Evolutionary conservation across 306 rosid species (phyloP).

Genomic region (Castanea crenata): DNA sequence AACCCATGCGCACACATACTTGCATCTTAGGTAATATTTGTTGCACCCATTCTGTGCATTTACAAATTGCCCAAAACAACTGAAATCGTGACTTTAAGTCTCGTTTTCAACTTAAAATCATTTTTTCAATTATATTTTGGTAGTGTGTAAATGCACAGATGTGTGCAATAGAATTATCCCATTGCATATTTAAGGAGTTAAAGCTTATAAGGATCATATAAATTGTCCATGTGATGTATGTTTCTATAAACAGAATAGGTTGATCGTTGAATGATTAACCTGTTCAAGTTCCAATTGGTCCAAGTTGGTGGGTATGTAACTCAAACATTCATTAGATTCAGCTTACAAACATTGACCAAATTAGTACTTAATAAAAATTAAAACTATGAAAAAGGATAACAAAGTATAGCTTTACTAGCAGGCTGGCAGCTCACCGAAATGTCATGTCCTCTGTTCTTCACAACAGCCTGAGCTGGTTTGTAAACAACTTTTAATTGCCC

Average conservation of each 20-base stretch:
- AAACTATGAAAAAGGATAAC: background rate
- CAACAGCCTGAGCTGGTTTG: slow-evolving; percentile 57
- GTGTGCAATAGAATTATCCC: background rate
- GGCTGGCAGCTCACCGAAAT: slow-evolving; percentile 38
- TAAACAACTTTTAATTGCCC: slow-evolving; percentile 50
- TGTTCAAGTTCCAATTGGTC: background rate
- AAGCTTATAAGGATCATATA: background rate
- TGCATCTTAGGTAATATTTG: too few species aligned
- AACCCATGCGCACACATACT: background rate
- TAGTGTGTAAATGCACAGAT: background rate
- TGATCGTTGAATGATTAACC: background rate
- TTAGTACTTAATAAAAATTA: background rate
- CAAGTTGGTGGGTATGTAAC: background rate
- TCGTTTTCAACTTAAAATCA: too few species aligned
- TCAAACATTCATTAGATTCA: background rate
- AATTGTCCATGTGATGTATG: background rate
- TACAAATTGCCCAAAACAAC: background rate
- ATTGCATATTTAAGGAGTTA: background rate
- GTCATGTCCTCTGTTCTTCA: slow-evolving; percentile 71
- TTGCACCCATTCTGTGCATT: background rate
- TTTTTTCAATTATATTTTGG: too few species aligned
- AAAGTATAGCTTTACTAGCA: background rate
- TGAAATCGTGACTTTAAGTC: too few species aligned
- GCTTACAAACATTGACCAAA: background rate
- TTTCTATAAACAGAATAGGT: background rate